Evolutionary conservation across 1,284 basidiomycete genomes (phyloP).

Genomic region (Ganoderma boninense): DNA sequence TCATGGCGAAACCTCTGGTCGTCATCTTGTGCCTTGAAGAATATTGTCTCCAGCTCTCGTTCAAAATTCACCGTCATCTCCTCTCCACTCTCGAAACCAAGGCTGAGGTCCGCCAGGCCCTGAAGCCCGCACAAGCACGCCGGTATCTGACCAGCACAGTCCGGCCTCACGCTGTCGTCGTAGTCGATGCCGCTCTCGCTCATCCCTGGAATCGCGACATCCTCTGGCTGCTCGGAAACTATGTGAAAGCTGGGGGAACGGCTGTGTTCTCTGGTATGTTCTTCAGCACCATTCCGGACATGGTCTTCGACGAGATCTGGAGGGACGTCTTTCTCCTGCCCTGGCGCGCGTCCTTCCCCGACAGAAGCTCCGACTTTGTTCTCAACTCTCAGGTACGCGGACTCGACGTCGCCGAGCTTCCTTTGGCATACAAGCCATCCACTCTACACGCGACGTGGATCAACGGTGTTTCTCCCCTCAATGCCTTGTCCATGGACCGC

Average conservation of each 20-base stretch:
- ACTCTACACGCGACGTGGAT: constrained; percentile 14
- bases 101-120: not conserved
- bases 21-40: constrained; percentile 9
- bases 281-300: constrained; percentile 5
- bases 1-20: constrained; percentile 11
- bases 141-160: constrained; percentile 16
- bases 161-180: constrained; percentile 14
- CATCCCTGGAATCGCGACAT: constrained; percentile 18
- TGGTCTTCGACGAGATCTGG: constrained; percentile 19
- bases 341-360: constrained; percentile 14
- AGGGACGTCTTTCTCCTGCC: constrained; percentile 23
- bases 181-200: constrained; percentile 12
- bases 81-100: not conserved
- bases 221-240: constrained; percentile 18
- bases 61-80: not conserved
- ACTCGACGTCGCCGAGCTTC: not conserved
- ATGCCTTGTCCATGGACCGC: constrained; percentile 15
- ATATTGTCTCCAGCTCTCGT: not conserved
- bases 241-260: constrained; percentile 24
- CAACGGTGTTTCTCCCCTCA: constrained; percentile 6
- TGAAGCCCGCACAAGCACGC: not conserved
- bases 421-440: constrained; percentile 4
- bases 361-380: not conserved
- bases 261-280: constrained; percentile 26
- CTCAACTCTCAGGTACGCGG: constrained; percentile 11